Conservation (phyloP, 371 early-diverging fungal genomes). For the Batrachochytrium dendrobatidis region DNA sequence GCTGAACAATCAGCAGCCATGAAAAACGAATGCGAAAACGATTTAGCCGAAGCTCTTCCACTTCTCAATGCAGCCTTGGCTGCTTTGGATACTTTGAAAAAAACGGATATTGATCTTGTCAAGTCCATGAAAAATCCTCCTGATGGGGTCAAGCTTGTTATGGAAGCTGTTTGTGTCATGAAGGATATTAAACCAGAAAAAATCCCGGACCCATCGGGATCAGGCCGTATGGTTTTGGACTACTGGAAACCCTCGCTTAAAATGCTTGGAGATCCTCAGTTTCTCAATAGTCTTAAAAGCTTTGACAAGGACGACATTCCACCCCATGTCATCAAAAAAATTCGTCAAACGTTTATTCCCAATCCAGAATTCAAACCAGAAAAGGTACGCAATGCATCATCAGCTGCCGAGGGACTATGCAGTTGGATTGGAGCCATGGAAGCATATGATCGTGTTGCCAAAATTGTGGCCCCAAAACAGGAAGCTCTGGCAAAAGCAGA, state of each 20-base stretch:
- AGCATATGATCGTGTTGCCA: conserved; percentile 52
- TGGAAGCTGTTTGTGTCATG: conserved; percentile 59
- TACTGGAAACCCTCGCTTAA: conserved; percentile 50
- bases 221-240: conserved; percentile 48
- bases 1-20: conserved; percentile 45
- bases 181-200: conserved; percentile 52
- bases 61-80: conserved; percentile 44
- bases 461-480: conserved; percentile 52
- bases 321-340: conserved; percentile 42
- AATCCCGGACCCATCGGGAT: conserved; percentile 48
- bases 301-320: conserved; percentile 49
- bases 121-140: conserved; percentile 61
- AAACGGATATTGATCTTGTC: conserved; percentile 49
- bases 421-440: conserved; percentile 56
- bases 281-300: conserved; percentile 40
- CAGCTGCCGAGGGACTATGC: conserved; percentile 58
- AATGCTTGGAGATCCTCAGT: conserved; percentile 46
- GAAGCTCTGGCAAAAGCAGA: conserved; percentile 48
- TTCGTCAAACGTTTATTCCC: conserved; percentile 41
- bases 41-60: conserved; percentile 48
- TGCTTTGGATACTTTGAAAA: conserved; percentile 50
- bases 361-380: conserved; percentile 55
- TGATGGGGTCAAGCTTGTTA: conserved; percentile 49
- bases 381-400: conserved; percentile 50
- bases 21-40: conserved; percentile 45